phyloP scores from a whole-genome alignment of 768 basidiomycete species.

The Sistotremastrum niveocremeum region DNA sequence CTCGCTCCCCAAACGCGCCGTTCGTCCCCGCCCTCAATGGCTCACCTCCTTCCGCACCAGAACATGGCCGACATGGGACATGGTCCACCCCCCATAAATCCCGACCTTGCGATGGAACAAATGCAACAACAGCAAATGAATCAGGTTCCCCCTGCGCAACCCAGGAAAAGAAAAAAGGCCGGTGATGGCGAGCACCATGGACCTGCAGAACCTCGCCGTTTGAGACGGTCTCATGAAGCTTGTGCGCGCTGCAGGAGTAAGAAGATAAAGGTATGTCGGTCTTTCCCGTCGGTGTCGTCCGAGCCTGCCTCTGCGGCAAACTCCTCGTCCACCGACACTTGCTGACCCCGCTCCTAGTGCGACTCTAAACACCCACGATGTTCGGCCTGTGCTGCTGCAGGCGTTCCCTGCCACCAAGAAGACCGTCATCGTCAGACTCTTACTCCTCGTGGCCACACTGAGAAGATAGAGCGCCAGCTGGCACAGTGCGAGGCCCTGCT shows the following conservation, averaged over 20 bases:
- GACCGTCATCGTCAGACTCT: constrained; percentile 80
- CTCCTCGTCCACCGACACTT: constrained; percentile 53
- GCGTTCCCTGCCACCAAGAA: constrained; percentile 73
- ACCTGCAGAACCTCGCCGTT: constrained; percentile 60
- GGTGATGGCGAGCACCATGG: constrained; percentile 39
- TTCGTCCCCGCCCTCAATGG: too few relatives aligned
- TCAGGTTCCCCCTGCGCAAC: constrained; percentile 10
- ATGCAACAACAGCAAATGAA: too few relatives aligned
- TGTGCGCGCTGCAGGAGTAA: constrained; percentile 89
- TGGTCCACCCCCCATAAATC: too few relatives aligned
- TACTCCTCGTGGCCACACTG: constrained; percentile 73
- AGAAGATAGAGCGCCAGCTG: constrained; percentile 70
- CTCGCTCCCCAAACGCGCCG: too few relatives aligned
- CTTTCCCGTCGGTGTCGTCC: constrained; percentile 35
- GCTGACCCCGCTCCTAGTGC: constrained; percentile 73
- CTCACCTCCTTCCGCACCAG: too few relatives aligned
- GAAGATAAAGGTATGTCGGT: constrained; percentile 78
- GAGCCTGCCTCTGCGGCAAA: constrained; percentile 16
- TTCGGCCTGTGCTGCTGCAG: constrained; percentile 71
- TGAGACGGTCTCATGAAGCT: constrained; percentile 82
- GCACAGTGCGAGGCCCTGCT: constrained; percentile 67
- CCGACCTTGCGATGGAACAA: too few relatives aligned
- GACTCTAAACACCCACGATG: constrained; percentile 84
- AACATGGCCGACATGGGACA: too few relatives aligned
- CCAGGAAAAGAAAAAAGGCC: constrained; percentile 43